Evolutionary conservation across 2,329 filamentous ascomycete genomes (phyloP).

Genomic region (Fusarium albidum): DNA sequence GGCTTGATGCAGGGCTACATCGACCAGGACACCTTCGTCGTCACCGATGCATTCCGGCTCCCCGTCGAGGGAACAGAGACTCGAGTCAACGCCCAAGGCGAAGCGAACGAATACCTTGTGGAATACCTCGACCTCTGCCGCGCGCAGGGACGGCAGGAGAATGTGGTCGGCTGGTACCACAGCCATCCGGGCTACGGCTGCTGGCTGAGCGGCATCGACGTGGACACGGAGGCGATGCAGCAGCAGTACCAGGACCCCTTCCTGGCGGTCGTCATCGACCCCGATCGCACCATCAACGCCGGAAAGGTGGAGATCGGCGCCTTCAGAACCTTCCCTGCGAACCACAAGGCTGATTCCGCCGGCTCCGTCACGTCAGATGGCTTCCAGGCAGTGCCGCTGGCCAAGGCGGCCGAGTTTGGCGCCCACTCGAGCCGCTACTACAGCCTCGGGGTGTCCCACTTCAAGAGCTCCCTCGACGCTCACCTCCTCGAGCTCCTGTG

Average conservation of each 20-base stretch:
- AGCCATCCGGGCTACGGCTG: slow-evolving; percentile 97
- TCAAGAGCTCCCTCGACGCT: slow-evolving; percentile 90
- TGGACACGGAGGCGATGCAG: slow-evolving; percentile 85
- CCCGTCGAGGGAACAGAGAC: slow-evolving; percentile 99
- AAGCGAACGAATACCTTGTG: slow-evolving; percentile 97
- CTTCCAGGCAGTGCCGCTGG: slow-evolving; percentile 83
- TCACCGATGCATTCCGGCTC: slow-evolving; percentile 92
- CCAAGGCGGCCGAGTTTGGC: slow-evolving; percentile 95
- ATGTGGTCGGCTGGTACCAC: slow-evolving; percentile 98
- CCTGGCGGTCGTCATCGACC: slow-evolving; percentile 94
- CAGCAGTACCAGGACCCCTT: slow-evolving; percentile 91
- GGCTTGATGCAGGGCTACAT: slow-evolving; percentile 98
- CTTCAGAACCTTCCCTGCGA: slow-evolving; percentile 87
- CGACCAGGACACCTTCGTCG: slow-evolving; percentile 82
- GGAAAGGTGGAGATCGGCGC: slow-evolving; percentile 98
- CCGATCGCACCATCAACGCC: slow-evolving; percentile 91
- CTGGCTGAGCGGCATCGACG: slow-evolving; percentile 97
- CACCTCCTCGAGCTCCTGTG: slow-evolving; percentile 88
- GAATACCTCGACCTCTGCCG: slow-evolving; percentile 81
- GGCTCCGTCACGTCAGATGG: slow-evolving; percentile 55
- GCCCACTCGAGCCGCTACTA: slow-evolving; percentile 93
- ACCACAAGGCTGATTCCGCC: slow-evolving; percentile 63
- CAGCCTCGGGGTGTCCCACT: slow-evolving; percentile 88
- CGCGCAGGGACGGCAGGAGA: slow-evolving; percentile 82
- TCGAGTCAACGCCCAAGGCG: slow-evolving; percentile 92